A percentile compares a stretch with the other conserved stretches of the same genome.
Evolutionary conservation across 2,329 filamentous ascomycete species (phyloP).

Genomic region (Penicillium sp.): DNA sequence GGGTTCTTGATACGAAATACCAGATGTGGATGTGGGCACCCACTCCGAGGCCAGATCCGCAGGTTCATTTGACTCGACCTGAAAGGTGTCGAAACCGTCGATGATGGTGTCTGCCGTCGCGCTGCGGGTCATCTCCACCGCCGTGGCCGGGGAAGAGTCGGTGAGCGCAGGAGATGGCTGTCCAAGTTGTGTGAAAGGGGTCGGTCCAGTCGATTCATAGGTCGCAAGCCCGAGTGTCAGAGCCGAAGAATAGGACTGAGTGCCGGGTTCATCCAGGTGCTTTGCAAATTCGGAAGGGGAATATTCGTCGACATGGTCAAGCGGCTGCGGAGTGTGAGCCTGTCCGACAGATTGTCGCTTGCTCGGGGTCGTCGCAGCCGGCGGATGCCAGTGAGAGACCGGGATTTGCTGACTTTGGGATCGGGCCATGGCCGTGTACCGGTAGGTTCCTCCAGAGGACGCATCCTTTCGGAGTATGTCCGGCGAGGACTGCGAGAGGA

Average conservation of each 20-base stretch:
- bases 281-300: slow-evolving; percentile 42
- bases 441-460: slow-evolving; percentile 26
- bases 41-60: slow-evolving; percentile 21
- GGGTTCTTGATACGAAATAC: slow-evolving; percentile 15
- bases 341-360: slow-evolving; percentile 33
- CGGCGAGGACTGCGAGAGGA: slow-evolving; percentile 30
- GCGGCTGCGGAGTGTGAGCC: slow-evolving; percentile 17
- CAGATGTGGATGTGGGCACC: slow-evolving; percentile 20
- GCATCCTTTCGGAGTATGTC: slow-evolving; percentile 26
- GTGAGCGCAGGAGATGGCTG: slow-evolving; percentile 17
- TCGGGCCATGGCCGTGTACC: slow-evolving; percentile 36
- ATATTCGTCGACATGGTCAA: slow-evolving; percentile 40
- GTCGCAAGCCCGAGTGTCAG: slow-evolving; percentile 14
- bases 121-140: slow-evolving; percentile 45
- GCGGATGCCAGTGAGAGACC: slow-evolving; percentile 28
- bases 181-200: slow-evolving; percentile 8
- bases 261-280: slow-evolving; percentile 32
- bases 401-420: slow-evolving; percentile 39
- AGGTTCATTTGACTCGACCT: slow-evolving; percentile 39
- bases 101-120: slow-evolving; percentile 45
- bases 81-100: slow-evolving; percentile 43
- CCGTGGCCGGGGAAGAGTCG: slow-evolving; percentile 27
- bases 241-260: slow-evolving; percentile 17
- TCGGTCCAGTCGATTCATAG: slow-evolving; percentile 15
- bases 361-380: slow-evolving; percentile 22